phyloP scores from a whole-genome alignment of 441 rosid species.

The Hura crepitans region DNA sequence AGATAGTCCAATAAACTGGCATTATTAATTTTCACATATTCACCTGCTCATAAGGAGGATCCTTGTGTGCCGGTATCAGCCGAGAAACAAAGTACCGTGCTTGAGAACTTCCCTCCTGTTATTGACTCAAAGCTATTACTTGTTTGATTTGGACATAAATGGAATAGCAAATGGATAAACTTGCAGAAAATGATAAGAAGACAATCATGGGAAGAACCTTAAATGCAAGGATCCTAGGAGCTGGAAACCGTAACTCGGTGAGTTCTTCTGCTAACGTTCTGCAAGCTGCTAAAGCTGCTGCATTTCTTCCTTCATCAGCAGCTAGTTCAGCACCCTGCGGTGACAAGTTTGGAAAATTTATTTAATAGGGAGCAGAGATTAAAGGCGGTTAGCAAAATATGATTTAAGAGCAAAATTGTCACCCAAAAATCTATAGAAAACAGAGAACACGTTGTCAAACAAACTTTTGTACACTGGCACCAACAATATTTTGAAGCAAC shows the following conservation, averaged over 20 bases:
- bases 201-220: conserved; percentile 48
- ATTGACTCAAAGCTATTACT: conserved; percentile 20
- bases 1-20: neutral
- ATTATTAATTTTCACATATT: conserved; percentile 3
- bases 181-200: neutral
- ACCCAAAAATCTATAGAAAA: neutral
- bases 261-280: conserved; percentile 94
- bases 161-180: neutral
- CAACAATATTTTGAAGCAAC: neutral
- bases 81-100: conserved; percentile 88
- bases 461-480: neutral
- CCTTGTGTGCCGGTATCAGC: conserved; percentile 94
- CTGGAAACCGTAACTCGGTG: conserved; percentile 88
- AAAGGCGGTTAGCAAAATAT: neutral
- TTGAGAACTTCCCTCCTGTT: conserved; percentile 92
- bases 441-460: neutral
- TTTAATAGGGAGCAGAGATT: neutral
- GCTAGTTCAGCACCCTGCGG: conserved; percentile 86
- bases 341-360: conserved; percentile 14
- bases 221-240: conserved; percentile 87
- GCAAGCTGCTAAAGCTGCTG: conserved; percentile 90
- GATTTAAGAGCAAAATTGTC: neutral
- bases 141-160: conserved; percentile 8
- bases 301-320: conserved; percentile 77
- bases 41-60: conserved; percentile 97